Percentiles rank a stretch among this genome's conserved stretches.
Conservation (phyloP, 441 rosid genomes). For the Mallotus repandus region DNA sequence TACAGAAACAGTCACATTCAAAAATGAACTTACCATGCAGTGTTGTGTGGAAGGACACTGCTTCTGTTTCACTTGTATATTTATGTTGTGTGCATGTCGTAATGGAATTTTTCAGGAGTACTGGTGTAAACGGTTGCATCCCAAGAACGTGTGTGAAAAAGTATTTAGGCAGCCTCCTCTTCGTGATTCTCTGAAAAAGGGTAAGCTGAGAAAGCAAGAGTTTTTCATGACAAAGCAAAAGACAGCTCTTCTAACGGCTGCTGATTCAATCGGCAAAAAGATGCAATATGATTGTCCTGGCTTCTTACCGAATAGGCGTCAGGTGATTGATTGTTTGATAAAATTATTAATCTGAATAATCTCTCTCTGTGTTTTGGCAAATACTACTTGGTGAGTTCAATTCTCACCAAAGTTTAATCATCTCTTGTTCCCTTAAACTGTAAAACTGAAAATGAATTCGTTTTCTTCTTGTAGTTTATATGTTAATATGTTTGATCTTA, state of each 20-base stretch:
- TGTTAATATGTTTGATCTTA: constrained; percentile 26
- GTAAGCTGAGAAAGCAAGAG: constrained; percentile 91
- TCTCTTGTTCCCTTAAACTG: background rate
- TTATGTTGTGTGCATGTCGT: constrained; percentile 18
- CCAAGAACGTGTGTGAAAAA: constrained; percentile 93
- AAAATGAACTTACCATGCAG: constrained; percentile 12
- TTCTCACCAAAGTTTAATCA: background rate
- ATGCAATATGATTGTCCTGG: constrained; percentile 92
- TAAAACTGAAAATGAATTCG: background rate
- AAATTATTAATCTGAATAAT: background rate
- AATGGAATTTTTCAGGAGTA: constrained; percentile 66
- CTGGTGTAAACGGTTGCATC: constrained; percentile 99
- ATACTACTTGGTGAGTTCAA: background rate
- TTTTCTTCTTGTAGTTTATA: constrained; percentile 16
- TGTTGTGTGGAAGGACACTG: constrained; percentile 5
- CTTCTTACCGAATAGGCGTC: constrained; percentile 86
- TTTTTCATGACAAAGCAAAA: constrained; percentile 77
- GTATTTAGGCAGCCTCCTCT: constrained; percentile 94
- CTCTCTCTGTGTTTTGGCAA: background rate
- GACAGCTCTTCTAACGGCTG: constrained; percentile 69
- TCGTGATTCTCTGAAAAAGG: constrained; percentile 83
- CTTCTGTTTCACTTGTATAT: constrained; percentile 14
- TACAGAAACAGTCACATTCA: background rate
- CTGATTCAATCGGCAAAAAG: constrained; percentile 89
- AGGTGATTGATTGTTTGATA: constrained; percentile 48